Evolutionary conservation across 1,284 basidiomycete species (phyloP).

Genomic region (Pseudozyma sp.): DNA sequence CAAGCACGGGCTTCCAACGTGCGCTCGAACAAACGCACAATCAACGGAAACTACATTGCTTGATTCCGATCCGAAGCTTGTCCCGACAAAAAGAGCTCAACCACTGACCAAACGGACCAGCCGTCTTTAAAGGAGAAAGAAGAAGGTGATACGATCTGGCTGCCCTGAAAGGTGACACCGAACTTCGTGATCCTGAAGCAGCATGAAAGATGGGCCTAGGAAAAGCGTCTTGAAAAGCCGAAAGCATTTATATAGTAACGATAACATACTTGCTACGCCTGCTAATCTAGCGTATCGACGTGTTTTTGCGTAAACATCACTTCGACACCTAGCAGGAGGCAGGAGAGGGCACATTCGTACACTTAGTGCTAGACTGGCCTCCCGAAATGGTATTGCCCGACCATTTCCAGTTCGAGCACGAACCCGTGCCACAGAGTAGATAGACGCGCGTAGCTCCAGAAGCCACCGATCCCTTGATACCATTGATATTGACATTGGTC

Average conservation of each 20-base stretch:
- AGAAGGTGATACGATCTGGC: neutral
- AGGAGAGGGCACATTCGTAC: slow-evolving; percentile 17
- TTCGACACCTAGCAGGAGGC: slow-evolving; percentile 5
- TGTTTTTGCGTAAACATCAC: too few species aligned
- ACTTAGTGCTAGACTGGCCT: slow-evolving; percentile 17
- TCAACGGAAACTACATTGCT: too few species aligned
- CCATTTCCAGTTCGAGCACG: slow-evolving; percentile 31
- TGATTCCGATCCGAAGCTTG: too few species aligned
- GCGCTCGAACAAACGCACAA: too few species aligned
- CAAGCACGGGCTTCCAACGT: too few species aligned
- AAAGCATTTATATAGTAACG: too few species aligned
- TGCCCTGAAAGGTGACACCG: neutral
- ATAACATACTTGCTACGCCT: too few species aligned
- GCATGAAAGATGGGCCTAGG: too few species aligned
- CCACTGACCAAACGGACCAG: too few species aligned
- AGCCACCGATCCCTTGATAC: slow-evolving; percentile 25
- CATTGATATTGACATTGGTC: slow-evolving; percentile 29
- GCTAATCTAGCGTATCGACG: too few species aligned
- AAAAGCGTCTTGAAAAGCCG: too few species aligned
- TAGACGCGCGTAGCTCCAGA: slow-evolving; percentile 16
- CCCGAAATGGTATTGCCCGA: slow-evolving; percentile 14
- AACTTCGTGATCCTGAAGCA: neutral
- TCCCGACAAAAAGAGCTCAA: too few species aligned
- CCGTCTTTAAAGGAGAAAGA: neutral
- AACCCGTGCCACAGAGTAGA: slow-evolving; percentile 28